A percentile compares a stretch with the other conserved stretches of the same genome.
These are phyloP conservation scores for Pyrenochaeta sp. DNA, from an alignment of 2,329 filamentous ascomycete genomes.

Conservation along the genomic window DNA sequence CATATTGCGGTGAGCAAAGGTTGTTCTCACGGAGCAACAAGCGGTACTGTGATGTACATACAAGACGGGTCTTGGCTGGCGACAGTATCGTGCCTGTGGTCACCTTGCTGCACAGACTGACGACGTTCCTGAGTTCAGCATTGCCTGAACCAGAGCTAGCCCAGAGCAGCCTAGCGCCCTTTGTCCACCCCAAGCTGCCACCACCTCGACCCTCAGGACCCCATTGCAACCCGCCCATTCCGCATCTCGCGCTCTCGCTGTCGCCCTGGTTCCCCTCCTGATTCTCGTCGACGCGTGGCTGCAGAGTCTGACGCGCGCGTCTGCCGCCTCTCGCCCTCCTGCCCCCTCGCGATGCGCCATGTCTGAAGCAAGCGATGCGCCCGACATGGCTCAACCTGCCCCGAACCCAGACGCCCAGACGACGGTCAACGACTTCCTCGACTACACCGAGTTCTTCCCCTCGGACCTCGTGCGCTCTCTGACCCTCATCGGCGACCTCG, in stretches of 20 bases:
- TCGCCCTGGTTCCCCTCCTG: conserved; percentile 38
- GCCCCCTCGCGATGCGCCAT: conserved; percentile 46
- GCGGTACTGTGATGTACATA: too few relatives aligned
- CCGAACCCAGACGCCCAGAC: conserved; percentile 70
- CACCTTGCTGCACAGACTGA: too few relatives aligned
- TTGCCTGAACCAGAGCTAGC: neutral
- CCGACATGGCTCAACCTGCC: conserved; percentile 48
- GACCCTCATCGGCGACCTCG: conserved; percentile 65
- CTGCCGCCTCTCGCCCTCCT: conserved; percentile 38
- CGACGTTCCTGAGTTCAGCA: conserved; percentile 10
- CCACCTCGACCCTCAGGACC: conserved; percentile 11
- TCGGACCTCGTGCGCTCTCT: conserved; percentile 70
- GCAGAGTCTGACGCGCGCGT: conserved; percentile 48
- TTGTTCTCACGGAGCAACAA: too few relatives aligned
- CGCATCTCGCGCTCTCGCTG: conserved; percentile 24
- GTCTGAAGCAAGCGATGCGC: conserved; percentile 43
- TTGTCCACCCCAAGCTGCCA: conserved; percentile 11
- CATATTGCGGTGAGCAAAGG: too few relatives aligned
- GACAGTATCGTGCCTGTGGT: too few relatives aligned
- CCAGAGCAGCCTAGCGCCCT: conserved; percentile 17
- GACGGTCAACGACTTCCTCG: conserved; percentile 71
- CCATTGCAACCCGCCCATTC: conserved; percentile 19
- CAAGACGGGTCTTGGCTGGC: too few relatives aligned
- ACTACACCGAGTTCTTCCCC: conserved; percentile 74
- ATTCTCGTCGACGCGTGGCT: conserved; percentile 48